Conservation (phyloP, 192 early-diverging fungal species). For the Lobosporangium transversale region DNA sequence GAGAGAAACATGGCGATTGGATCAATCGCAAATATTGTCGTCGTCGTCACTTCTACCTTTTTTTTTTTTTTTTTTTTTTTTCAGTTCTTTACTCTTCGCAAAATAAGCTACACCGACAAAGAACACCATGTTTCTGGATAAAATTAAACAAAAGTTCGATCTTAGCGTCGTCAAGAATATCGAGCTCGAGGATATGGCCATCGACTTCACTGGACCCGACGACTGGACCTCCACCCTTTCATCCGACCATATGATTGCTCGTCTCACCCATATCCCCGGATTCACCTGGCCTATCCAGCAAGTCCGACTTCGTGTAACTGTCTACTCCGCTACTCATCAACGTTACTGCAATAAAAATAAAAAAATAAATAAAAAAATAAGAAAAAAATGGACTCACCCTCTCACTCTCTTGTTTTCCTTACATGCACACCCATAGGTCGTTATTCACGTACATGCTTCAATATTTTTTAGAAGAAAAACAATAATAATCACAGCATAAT, state of each 20-base stretch:
- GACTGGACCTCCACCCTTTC: constrained; percentile 25
- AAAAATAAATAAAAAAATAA: background rate
- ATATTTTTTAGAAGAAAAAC: background rate
- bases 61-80: too few relatives aligned
- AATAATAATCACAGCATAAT: background rate
- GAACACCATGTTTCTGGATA: constrained; percentile 17
- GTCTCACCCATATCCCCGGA: constrained; percentile 30
- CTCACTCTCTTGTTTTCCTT: too few relatives aligned
- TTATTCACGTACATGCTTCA: constrained; percentile 20
- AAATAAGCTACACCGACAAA: background rate
- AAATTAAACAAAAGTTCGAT: constrained; percentile 22
- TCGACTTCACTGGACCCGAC: constrained; percentile 39
- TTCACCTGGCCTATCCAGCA: constrained; percentile 48
- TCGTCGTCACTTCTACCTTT: background rate
- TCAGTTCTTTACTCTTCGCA: background rate
- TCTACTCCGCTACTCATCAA: background rate
- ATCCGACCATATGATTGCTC: constrained; percentile 26
- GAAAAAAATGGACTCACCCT: too few relatives aligned
- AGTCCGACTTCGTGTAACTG: constrained; percentile 26
- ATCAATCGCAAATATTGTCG: background rate
- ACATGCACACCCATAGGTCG: constrained; percentile 11
- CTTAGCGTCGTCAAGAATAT: constrained; percentile 35
- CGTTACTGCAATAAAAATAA: background rate
- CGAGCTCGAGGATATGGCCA: constrained; percentile 35
- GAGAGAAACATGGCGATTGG: background rate